A percentile compares a stretch with the other conserved stretches of the same genome.
Evolutionary conservation across 2,329 filamentous ascomycete genomes (phyloP).

Genomic region (Fusarium mundagurra): DNA sequence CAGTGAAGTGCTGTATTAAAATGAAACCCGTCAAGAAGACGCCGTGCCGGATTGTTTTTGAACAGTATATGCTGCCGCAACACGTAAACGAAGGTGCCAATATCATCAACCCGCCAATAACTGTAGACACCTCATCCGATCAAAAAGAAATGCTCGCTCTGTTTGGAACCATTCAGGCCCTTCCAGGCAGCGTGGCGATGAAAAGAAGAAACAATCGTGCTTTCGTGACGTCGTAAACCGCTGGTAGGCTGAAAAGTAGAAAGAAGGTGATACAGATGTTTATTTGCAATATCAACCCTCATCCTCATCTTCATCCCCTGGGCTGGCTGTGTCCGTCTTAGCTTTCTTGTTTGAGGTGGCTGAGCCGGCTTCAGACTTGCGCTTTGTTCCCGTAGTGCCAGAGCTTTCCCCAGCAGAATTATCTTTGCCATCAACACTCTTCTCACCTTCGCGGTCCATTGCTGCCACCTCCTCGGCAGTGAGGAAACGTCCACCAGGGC

Average conservation of each 20-base stretch:
- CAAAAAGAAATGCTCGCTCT: constrained; percentile 11
- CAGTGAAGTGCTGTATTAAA: constrained; percentile 52
- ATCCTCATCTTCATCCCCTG: constrained; percentile 55
- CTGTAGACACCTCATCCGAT: constrained; percentile 15
- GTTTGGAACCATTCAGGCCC: neutral
- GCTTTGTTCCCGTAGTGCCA: constrained; percentile 61
- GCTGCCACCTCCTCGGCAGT: constrained; percentile 95
- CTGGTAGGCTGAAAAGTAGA: constrained; percentile 46
- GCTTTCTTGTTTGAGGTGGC: constrained; percentile 65
- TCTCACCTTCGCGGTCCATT: constrained; percentile 75
- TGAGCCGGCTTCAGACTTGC: constrained; percentile 65
- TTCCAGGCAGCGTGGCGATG: constrained; percentile 15
- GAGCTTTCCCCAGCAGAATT: constrained; percentile 39
- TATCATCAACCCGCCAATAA: constrained; percentile 22
- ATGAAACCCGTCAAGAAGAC: constrained; percentile 31
- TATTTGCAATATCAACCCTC: constrained; percentile 49
- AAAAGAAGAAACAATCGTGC: constrained; percentile 42
- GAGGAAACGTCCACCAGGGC: constrained; percentile 93
- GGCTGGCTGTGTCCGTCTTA: constrained; percentile 58
- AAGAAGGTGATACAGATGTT: constrained; percentile 9
- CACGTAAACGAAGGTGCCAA: constrained; percentile 28
- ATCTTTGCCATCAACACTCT: constrained; percentile 52
- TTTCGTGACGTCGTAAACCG: constrained; percentile 52
- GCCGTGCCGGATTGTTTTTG: neutral
- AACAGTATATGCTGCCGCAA: constrained; percentile 1